Evolutionary conservation across 2,329 filamentous ascomycete genomes (phyloP).

Genomic region (Cercospora brassicicola): DNA sequence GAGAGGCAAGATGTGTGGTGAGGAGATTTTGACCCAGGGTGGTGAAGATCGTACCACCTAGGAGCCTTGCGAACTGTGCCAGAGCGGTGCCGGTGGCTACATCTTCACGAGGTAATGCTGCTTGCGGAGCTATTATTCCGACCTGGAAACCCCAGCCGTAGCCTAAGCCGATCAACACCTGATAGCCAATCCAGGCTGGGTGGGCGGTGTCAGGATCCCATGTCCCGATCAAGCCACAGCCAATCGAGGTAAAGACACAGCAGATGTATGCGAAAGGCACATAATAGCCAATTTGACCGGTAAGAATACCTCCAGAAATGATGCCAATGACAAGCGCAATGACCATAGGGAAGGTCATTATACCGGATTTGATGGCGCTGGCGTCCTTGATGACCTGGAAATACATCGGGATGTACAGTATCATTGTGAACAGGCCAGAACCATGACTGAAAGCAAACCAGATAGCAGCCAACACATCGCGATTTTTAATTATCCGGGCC

Average conservation of each 20-base stretch:
- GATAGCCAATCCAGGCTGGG: not conserved
- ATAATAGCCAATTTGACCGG: constrained; percentile 46
- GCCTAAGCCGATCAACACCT: not conserved
- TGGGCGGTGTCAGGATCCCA: not conserved
- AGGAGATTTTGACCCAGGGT: not conserved
- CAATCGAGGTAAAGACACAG: constrained; percentile 43
- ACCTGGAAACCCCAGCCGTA: not conserved
- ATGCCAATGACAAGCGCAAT: constrained; percentile 46
- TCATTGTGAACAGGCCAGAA: not conserved
- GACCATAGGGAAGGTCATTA: constrained; percentile 12
- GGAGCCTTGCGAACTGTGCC: not conserved
- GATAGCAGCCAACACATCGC: constrained; percentile 41
- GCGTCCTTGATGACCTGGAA: constrained; percentile 1
- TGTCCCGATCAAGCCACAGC: constrained; percentile 17
- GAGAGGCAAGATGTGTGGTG: not conserved
- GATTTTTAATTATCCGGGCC: constrained; percentile 45
- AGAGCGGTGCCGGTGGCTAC: not conserved
- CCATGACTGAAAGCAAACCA: constrained; percentile 3
- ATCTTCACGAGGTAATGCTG: not conserved
- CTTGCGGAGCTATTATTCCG: not conserved
- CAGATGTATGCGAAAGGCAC: constrained; percentile 46
- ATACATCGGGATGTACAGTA: constrained; percentile 12
- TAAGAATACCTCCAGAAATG: constrained; percentile 39
- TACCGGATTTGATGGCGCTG: not conserved
- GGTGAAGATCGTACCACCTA: not conserved